Percentiles rank a stretch among this genome's conserved stretches.
Conservation (phyloP, 306 rosid species). For the Coriaria nepalensis region DNA sequence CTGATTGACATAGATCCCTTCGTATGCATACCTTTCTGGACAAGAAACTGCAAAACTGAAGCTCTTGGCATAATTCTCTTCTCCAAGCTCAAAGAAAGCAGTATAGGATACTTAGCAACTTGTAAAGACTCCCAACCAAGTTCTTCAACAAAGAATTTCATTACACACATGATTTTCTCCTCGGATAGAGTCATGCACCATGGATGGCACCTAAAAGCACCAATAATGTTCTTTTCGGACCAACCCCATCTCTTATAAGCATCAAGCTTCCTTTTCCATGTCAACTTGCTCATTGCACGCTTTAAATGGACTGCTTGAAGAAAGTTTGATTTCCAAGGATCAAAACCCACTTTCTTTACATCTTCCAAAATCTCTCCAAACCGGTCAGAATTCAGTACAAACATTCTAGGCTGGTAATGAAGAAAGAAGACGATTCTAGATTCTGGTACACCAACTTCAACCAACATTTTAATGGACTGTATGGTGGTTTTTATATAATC, state of each 20-base stretch:
- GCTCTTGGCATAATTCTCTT: conserved; percentile 28
- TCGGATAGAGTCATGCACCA: conserved; percentile 25
- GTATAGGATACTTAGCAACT: conserved; percentile 5
- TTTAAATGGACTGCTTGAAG: conserved; percentile 14
- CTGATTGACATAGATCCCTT: not conserved
- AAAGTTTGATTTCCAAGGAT: conserved; percentile 8
- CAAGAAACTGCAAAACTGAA: conserved; percentile 22
- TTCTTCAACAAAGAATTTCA: conserved; percentile 23
- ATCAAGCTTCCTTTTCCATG: conserved; percentile 21
- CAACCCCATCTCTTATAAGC: conserved; percentile 36
- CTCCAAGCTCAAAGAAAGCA: conserved; percentile 20
- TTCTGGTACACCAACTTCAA: conserved; percentile 14
- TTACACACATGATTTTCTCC: conserved; percentile 17
- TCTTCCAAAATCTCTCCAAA: conserved; percentile 17
- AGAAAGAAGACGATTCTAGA: not conserved
- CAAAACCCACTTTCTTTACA: conserved; percentile 18
- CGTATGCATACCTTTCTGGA: conserved; percentile 15
- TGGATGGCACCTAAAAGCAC: conserved; percentile 21
- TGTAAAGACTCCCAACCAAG: conserved; percentile 23
- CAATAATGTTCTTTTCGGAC: conserved; percentile 16
- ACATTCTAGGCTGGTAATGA: conserved; percentile 6
- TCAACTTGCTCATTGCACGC: conserved; percentile 1
- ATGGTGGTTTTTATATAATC: not conserved
- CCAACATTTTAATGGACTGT: conserved; percentile 13
- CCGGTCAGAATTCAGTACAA: not conserved